Base-by-base conservation (phyloP, 73 alveolate genomes). In the Paramecium tetraurelia region DNA sequence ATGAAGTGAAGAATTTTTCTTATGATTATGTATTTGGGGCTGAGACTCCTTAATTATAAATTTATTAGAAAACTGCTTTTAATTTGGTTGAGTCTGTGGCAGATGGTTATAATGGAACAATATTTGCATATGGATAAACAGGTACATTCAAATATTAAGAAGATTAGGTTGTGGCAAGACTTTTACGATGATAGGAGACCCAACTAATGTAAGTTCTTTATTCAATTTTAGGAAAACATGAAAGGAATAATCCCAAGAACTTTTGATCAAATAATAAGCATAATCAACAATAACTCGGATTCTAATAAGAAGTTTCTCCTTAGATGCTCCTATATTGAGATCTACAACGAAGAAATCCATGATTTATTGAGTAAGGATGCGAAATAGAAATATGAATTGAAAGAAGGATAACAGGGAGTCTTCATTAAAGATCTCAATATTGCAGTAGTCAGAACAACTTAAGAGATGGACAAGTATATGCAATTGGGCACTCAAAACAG, bases 331-430 rank as follows among this genome's bases (percentile, higher is more conserved):
- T 98, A 96, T 92, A 95, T 97, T 22, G 99, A 98, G 92, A 98
- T 98, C 16, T 98, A 98, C 93, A 98, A 98, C 77, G 99, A 98
- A 95, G 99, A 96, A 92, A 96, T 98, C n/a, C 95, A 97, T 83
- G 99, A 98, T 94, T 86, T 98, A 57, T 94, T 98, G 57, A 94
- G 96, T 31, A 94, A 93, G 68, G 93, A 93, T 46, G 93, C 80
- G 20, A 77, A 93, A 22, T 95, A 86, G 58, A 94, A 92, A 63
- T 92, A 96, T 40, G 98, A 95, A 41, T 85, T 98, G 41, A 97
- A 97, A 92, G 83, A 59, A 21, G 99, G 97, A 77, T 97, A 98
- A 76, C 94, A 96, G 59, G 99, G 99, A n/a, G 95, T 96, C 29
- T 97, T 92, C 89, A 97, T 98, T 4, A 93, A 96, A 57, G 98